Conservation (phyloP, 441 rosid species). For the Syzygium syzygioides region DNA sequence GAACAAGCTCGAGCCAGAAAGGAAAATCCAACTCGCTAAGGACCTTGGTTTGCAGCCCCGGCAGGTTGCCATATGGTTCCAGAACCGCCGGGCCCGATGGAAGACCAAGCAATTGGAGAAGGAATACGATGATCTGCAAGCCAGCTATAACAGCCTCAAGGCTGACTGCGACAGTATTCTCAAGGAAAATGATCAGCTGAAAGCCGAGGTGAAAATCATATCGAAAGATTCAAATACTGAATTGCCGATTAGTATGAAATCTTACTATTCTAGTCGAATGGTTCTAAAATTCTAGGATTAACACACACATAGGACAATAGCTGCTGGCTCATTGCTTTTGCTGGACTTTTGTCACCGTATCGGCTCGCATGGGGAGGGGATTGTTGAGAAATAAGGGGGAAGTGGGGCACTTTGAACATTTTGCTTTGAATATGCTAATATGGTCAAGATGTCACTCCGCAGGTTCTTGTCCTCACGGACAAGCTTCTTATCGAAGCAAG, state of each 20-base stretch:
- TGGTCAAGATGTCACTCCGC: background rate
- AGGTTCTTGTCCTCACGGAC: background rate
- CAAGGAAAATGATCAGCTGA: constrained; percentile 36
- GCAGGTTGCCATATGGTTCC: constrained; percentile 73
- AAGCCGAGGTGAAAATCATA: constrained; percentile 34
- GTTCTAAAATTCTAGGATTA: background rate
- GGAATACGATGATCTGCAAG: constrained; percentile 42
- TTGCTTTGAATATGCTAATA: background rate
- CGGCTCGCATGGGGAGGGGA: background rate
- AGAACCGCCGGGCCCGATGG: constrained; percentile 60
- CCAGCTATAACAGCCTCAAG: constrained; percentile 47
- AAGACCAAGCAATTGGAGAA: constrained; percentile 57
- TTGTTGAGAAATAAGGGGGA: background rate
- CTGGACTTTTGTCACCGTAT: background rate
- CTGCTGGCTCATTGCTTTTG: background rate
- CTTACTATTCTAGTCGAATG: background rate
- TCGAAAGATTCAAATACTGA: background rate
- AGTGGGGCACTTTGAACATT: background rate
- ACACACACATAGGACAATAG: background rate
- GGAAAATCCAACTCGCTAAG: constrained; percentile 48
- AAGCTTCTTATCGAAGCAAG: background rate
- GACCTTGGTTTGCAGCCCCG: constrained; percentile 63
- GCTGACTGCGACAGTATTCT: constrained; percentile 39
- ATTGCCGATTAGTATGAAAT: background rate
- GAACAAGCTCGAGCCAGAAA: constrained; percentile 59